A percentile compares a stretch with the other conserved stretches of the same genome.
phyloP scores from a whole-genome alignment of 169 alveolate genomes.

The Sarcocystis neurona region DNA sequence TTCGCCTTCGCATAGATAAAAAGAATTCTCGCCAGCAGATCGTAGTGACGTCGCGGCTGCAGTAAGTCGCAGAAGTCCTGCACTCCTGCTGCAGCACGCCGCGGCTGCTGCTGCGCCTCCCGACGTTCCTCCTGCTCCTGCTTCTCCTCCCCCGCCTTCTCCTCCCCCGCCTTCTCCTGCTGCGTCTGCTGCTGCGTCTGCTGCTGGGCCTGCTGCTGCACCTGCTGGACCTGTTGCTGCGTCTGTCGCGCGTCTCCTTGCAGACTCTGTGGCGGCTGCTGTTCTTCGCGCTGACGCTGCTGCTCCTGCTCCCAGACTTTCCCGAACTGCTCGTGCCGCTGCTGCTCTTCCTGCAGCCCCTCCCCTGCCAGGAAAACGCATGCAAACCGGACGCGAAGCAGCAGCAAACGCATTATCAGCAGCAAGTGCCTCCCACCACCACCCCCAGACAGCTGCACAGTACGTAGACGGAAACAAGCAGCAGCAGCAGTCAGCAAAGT shows the following conservation, averaged over 20 bases:
- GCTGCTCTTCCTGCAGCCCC: too few relatives aligned
- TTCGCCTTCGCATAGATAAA: constrained; percentile 83
- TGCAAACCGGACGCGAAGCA: too few relatives aligned
- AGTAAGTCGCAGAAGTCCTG: constrained; percentile 64
- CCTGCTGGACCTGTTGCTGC: constrained; percentile 36
- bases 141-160: not conserved
- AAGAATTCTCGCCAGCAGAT: constrained; percentile 77
- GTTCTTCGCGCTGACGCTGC: not conserved
- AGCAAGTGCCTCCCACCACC: too few relatives aligned
- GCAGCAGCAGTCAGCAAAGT: too few relatives aligned
- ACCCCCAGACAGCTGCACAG: too few relatives aligned
- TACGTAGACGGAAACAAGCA: too few relatives aligned
- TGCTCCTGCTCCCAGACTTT: constrained; percentile 27
- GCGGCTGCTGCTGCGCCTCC: constrained; percentile 59
- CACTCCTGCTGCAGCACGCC: constrained; percentile 68
- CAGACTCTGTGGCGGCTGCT: not conserved
- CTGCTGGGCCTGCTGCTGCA: constrained; percentile 17
- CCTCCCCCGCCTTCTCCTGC: constrained; percentile 6
- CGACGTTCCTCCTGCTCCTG: not conserved
- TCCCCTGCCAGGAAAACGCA: too few relatives aligned
- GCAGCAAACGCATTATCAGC: too few relatives aligned
- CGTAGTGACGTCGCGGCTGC: constrained; percentile 67
- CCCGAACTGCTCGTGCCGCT: not conserved
- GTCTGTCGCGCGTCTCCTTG: constrained; percentile 25
- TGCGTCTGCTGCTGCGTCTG: not conserved